These are phyloP conservation scores for Calocera viscosa DNA, from an alignment of 768 basidiomycete genomes.

Conservation along the genomic window DNA sequence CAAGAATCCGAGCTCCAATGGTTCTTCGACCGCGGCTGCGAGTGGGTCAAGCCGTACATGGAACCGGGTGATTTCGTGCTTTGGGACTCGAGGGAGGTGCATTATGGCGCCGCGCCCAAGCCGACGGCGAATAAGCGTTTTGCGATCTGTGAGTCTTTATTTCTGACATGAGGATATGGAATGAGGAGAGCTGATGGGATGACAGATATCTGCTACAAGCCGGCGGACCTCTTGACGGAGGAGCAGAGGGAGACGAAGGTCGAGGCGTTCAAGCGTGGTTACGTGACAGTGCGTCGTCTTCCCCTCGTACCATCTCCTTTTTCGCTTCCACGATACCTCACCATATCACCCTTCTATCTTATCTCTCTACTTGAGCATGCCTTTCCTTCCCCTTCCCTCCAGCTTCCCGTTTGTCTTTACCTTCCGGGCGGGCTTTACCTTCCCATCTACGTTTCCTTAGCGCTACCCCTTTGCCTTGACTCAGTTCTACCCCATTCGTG, in stretches of 20 bases:
- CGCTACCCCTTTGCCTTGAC: too few relatives aligned
- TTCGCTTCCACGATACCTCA: too few relatives aligned
- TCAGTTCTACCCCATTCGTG: too few relatives aligned
- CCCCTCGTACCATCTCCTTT: too few relatives aligned
- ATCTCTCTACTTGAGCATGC: too few relatives aligned
- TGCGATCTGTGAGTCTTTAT: constrained; percentile 17
- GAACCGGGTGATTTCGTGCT: constrained; percentile 25
- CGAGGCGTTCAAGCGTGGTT: constrained; percentile 18
- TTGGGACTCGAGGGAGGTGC: constrained; percentile 21
- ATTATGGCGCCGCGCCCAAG: constrained; percentile 20
- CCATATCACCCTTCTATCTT: too few relatives aligned
- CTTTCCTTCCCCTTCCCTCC: too few relatives aligned
- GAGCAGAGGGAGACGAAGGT: constrained; percentile 16
- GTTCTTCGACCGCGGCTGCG: constrained; percentile 23
- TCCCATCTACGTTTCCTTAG: too few relatives aligned
- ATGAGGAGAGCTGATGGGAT: background rate
- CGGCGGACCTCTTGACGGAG: constrained; percentile 17
- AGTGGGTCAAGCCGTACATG: constrained; percentile 22
- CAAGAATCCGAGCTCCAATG: constrained; percentile 21
- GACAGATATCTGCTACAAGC: constrained; percentile 21
- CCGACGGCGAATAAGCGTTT: constrained; percentile 18
- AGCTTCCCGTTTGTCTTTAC: too few relatives aligned
- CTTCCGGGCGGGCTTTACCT: too few relatives aligned
- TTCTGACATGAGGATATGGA: background rate
- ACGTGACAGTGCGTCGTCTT: too few relatives aligned